Base-by-base conservation (phyloP, 2,329 filamentous ascomycete genomes). In the Diplodia scrobiculata region DNA sequence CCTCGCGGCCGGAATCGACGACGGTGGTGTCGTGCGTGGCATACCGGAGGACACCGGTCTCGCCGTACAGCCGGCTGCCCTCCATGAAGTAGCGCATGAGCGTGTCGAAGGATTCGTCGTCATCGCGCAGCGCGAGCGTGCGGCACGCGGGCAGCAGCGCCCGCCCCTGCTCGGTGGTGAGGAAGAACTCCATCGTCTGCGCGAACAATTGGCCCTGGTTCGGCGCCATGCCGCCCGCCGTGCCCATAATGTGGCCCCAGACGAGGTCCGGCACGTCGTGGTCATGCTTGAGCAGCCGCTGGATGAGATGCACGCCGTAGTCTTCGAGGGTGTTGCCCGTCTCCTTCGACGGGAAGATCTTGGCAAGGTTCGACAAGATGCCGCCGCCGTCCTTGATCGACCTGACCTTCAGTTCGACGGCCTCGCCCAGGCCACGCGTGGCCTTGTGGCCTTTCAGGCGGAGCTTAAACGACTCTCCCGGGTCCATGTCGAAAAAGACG, bases 191-290 rank as follows among this genome's bases (percentile, higher is more conserved):
- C 58, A 87, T 72, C 29, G 80, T 83, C 68, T 87, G 84, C 0
- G 78, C 82, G 70, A 87, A 86, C 25, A 86, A 79, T 67, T 86
- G 84, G 7, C 82, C 84, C 70, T 87, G 84, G 66, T 85, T 86
- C 13, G 63, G 63, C 17, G 52, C 63, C 66, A 67, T 67, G 45
- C 83, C 83, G 29, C 82, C 84, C 0, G 83, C 83, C 0, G 84
- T 86, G 36, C 84, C 84, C 50, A 87, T 78, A 64, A 87, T 82
- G 65, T 86, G 82, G 48, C 82, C 82, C 81, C 82, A 85, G 34
- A 86, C 84, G 29, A 86, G 77, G 21, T 84, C 79, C 29, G 83
- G 75, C 5, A 81, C 73, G 1, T 80, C 76, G 66, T 81, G 76
- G 7, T 80, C 78, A 7, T 78, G 79, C 47, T 79, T 78, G 19